These are phyloP conservation scores for Sporothrix schenckii DNA, from an alignment of 2,329 filamentous ascomycete genomes.

Conservation along the genomic window DNA sequence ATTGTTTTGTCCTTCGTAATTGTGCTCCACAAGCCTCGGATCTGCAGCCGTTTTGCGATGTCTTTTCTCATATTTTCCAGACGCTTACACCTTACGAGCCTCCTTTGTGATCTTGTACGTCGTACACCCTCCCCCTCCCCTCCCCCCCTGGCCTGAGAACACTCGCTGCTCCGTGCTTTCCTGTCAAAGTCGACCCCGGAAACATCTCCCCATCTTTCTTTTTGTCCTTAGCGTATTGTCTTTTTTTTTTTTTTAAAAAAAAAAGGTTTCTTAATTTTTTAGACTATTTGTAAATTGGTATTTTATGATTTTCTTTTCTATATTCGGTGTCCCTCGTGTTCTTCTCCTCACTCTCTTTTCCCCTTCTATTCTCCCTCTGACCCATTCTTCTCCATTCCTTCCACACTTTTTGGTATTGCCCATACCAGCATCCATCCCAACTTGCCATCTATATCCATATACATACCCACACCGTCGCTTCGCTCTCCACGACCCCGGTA, in stretches of 20 bases:
- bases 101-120: constrained; percentile 9
- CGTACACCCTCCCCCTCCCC: constrained; percentile 17
- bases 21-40: constrained; percentile 20
- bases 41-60: not conserved
- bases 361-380: constrained; percentile 2
- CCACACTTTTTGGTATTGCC: not conserved
- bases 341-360: not conserved
- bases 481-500: constrained; percentile 17
- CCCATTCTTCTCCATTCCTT: constrained; percentile 20
- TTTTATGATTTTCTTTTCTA: not conserved
- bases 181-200: constrained; percentile 14
- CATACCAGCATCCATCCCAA: not conserved
- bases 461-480: not conserved
- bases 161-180: constrained; percentile 10
- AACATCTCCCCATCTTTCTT: constrained; percentile 17
- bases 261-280: not conserved
- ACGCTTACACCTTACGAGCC: not conserved
- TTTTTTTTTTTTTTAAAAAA: not conserved
- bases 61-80: not conserved
- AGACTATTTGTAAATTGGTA: too few species aligned
- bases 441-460: not conserved
- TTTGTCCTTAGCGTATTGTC: not conserved
- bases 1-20: constrained; percentile 2
- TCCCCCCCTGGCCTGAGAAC: not conserved
- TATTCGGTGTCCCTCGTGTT: constrained; percentile 13